Evolutionary conservation across 2,329 filamentous ascomycete genomes (phyloP).

Genomic region (Neophaeococcomyces aloes): DNA sequence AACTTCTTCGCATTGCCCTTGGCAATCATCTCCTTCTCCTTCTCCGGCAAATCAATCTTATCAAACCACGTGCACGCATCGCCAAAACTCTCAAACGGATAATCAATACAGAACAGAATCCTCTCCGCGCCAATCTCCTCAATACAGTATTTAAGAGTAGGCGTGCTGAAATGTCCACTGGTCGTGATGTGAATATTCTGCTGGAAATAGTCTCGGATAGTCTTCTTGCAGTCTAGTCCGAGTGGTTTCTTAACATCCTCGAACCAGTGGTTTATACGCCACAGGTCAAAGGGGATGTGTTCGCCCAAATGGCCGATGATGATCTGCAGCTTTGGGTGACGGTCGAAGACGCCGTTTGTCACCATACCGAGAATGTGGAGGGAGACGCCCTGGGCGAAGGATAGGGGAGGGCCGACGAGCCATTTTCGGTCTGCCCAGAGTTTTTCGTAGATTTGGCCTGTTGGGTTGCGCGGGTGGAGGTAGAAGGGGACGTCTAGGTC

Average conservation of each 20-base stretch:
- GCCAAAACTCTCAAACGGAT: slow-evolving; percentile 20
- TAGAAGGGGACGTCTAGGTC: slow-evolving; percentile 23
- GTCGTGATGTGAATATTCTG: slow-evolving; percentile 36
- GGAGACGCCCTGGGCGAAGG: slow-evolving; percentile 22
- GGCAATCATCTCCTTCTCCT: slow-evolving; percentile 41
- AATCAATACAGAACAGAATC: slow-evolving; percentile 34
- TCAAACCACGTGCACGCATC: slow-evolving; percentile 23
- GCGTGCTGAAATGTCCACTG: slow-evolving; percentile 32
- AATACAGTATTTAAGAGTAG: slow-evolving; percentile 31
- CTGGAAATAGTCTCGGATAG: slow-evolving; percentile 35
- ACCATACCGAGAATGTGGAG: slow-evolving; percentile 24
- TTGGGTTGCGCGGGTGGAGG: slow-evolving; percentile 29
- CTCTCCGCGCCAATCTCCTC: slow-evolving; percentile 31
- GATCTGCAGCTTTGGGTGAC: slow-evolving; percentile 22
- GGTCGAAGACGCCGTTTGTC: slow-evolving; percentile 23
- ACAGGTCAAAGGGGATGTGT: slow-evolving; percentile 35
- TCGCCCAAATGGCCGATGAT: slow-evolving; percentile 24
- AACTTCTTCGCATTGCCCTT: slow-evolving; percentile 43
- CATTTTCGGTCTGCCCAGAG: slow-evolving; percentile 22
- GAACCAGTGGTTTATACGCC: slow-evolving; percentile 25
- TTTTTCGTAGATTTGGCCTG: slow-evolving; percentile 30
- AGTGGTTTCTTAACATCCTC: slow-evolving; percentile 23
- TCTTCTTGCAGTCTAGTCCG: slow-evolving; percentile 30
- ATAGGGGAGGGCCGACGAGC: slow-evolving; percentile 22
- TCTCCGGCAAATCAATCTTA: slow-evolving; percentile 29